Percentiles rank a stretch among this genome's conserved stretches.
These are phyloP conservation scores for Atalantia buxifolia DNA, from an alignment of 345 rosid species.

Conservation along the genomic window DNA sequence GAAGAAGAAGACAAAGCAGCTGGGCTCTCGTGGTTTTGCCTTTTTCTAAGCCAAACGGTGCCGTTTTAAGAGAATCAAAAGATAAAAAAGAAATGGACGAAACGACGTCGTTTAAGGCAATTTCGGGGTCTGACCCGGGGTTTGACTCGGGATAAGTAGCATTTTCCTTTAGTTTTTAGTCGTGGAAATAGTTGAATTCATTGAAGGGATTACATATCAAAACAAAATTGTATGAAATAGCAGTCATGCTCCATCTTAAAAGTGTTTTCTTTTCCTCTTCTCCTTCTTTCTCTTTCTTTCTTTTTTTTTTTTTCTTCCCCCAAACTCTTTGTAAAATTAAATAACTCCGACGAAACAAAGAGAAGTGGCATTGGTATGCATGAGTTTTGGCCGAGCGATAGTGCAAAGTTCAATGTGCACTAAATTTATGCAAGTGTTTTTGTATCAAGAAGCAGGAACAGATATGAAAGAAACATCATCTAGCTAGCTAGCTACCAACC, in stretches of 20 bases:
- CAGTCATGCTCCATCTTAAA: too few species aligned
- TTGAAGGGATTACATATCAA: not conserved
- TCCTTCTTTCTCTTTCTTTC: not conserved
- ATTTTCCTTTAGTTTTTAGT: not conserved
- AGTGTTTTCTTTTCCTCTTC: not conserved
- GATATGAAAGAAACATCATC: not conserved
- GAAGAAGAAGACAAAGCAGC: too few species aligned
- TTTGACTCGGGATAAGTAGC: too few species aligned
- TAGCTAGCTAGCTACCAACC: not conserved
- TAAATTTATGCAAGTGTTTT: not conserved
- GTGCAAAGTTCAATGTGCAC: not conserved
- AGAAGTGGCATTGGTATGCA: not conserved
- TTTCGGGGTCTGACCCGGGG: too few species aligned
- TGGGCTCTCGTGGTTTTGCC: too few species aligned
- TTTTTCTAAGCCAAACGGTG: too few species aligned
- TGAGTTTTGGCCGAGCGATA: not conserved
- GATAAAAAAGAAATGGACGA: too few species aligned
- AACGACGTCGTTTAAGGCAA: too few species aligned
- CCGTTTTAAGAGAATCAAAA: too few species aligned
- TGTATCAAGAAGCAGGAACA: not conserved
- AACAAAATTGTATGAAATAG: too few species aligned
- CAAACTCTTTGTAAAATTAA: not conserved
- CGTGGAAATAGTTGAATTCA: not conserved
- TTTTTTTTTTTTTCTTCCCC: too few species aligned
- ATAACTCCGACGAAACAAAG: not conserved